Base-by-base conservation (phyloP, 306 rosid species). In the Cicer pinnatifidum region DNA sequence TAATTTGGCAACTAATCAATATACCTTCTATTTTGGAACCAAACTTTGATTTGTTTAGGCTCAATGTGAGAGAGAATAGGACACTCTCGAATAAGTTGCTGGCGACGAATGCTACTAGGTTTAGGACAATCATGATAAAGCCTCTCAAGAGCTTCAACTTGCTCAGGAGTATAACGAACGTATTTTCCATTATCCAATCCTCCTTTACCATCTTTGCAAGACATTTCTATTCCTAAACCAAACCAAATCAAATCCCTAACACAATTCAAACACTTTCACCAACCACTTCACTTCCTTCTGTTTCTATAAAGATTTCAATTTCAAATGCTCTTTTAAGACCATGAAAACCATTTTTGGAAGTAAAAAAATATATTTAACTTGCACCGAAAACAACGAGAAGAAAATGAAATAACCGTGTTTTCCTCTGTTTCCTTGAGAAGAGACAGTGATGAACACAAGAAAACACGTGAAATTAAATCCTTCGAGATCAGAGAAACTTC, bases 91-190 rank as follows among this genome's bases (percentile, higher is more conserved):
- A 93, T 93, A 66, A 93, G 97, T 83, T 93, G 98, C 71, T 89
- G 98, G 69, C 98, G 96, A 47, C 98, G 96, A 86, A 91, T 84
- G 80, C 97, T 91, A 80, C 97, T 93, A 33, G 98, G 98, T 82
- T 93, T 93, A 20, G 98, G 98, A 81, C 98, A 93, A 43, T 93
- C 97, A 46, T 89, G 96, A 83, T 93, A 93, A 75, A 91, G 88
- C 90, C 98, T 87, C 72, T 93, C 98, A 10, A 93, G 91, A 78
- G 98, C 97, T 80, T 93, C 98, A 85, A 93, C 97, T 95, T 93
- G 98, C 96, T 93, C 98, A 83, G 98, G 97, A 62, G 98, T 93
- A 82, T 93, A 93, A 74, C 98, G 84, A 67, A 93, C 98, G 57
- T 93, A 93, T 70, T 93, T 93, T 4, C 98, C 98, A 64, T 93